Evolutionary conservation across 129 eudicot genomes (phyloP), one percentile per base, ranked within the genome.

Genomic region (Helianthus annuus): DNA sequence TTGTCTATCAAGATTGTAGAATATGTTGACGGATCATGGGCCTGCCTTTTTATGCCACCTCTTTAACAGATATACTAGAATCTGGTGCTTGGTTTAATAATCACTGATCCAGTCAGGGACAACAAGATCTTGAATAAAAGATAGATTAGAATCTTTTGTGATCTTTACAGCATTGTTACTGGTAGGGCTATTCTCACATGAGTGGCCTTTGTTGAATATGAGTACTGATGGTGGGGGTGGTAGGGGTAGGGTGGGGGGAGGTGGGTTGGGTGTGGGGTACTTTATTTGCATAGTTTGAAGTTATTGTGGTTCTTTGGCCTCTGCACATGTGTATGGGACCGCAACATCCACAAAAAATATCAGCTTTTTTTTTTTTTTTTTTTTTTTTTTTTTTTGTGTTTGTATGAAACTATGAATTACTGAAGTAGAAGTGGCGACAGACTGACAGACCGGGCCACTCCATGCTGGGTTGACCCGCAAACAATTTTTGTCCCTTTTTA

Each of bases 311-410:
- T 61, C 53, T 76, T 27, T 60, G 58, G 71, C 76, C 71, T 39
- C 55, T 48, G 24, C 72, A 78, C 72, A 63, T 78, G 82, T 67
- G 76, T 3, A 62, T 36, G 82, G 77, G 82, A 45, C 77, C 77
- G 27, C 75, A 34, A 53, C 17, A 40, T 16, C 53, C 66, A 70
- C 59, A 54, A 64, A 61, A 51, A 77, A 77, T 7, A 78, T 19
- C 22, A 39, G 32, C 11, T 40, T 76, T 66, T 75, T 68, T n/a
- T n/a, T n/a, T n/a, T n/a, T n/a, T n/a, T n/a, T n/a, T n/a, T n/a
- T n/a, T n/a, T n/a, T n/a, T n/a, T n/a, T n/a, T n/a, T n/a, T n/a
- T n/a, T n/a, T 48, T 46, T 10, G 29, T 29, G 12, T 11, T 60
- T 40, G 45, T 40, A 6, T 6, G 45, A 40, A 13, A 29, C 34